A percentile compares a stretch with the other conserved stretches of the same genome.
Conservation (phyloP, 345 rosid genomes). For the Salix suchowensis region DNA sequence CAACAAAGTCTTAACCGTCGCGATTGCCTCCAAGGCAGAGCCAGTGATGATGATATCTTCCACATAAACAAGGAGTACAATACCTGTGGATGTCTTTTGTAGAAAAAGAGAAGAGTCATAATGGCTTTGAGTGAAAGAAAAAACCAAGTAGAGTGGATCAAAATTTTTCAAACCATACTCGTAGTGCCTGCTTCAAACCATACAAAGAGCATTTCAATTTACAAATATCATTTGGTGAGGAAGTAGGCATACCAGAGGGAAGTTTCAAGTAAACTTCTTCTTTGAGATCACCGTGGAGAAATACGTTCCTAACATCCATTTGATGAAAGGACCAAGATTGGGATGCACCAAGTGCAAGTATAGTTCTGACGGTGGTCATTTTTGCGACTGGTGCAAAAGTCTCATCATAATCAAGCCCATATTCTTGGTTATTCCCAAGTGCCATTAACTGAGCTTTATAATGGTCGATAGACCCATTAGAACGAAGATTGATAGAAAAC, state of each 20-base stretch:
- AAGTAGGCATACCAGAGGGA: too few species aligned
- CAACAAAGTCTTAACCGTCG: too few species aligned
- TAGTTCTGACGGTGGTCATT: background rate
- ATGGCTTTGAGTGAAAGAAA: background rate
- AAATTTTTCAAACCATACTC: background rate
- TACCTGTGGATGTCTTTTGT: too few species aligned
- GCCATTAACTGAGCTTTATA: background rate
- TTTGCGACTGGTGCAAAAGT: background rate
- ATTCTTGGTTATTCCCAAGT: background rate
- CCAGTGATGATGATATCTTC: too few species aligned
- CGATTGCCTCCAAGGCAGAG: too few species aligned
- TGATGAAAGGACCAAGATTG: background rate
- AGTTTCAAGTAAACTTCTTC: background rate
- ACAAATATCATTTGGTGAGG: background rate
- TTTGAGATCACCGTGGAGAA: background rate
- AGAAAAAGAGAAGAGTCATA: too few species aligned
- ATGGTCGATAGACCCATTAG: background rate
- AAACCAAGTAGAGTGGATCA: background rate
- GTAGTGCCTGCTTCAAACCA: background rate
- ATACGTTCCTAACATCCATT: background rate
- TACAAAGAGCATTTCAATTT: background rate
- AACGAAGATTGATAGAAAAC: background rate
- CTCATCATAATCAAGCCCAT: background rate
- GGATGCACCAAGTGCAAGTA: background rate
- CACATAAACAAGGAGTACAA: too few species aligned